Evolutionary conservation across 345 rosid genomes (phyloP).

Genomic region (Camelina hispida): DNA sequence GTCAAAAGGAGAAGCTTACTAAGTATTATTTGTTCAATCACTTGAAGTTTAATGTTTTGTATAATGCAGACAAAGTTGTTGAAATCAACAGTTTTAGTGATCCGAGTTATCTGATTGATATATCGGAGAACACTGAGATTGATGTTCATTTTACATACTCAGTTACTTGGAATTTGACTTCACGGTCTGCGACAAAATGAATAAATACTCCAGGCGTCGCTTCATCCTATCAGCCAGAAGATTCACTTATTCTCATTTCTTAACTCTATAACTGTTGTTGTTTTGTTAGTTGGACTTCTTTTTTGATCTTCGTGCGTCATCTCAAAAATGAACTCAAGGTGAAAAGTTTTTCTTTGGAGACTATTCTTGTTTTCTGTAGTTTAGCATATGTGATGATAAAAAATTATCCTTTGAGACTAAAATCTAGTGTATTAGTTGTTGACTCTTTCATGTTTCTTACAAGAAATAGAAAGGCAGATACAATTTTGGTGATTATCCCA

Average conservation of each 20-base stretch:
- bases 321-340: constrained; percentile 78
- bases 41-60: constrained; percentile 65
- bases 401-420: neutral
- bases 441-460: constrained; percentile 7
- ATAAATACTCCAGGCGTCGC: constrained; percentile 65
- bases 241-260: constrained; percentile 79
- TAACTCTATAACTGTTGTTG: constrained; percentile 57
- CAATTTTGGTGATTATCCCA: constrained; percentile 6
- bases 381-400: constrained; percentile 11
- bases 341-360: constrained; percentile 19
- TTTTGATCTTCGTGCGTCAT: constrained; percentile 58
- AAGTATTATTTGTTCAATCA: constrained; percentile 74
- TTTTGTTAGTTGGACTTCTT: constrained; percentile 67
- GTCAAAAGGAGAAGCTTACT: constrained; percentile 35
- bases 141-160: constrained; percentile 79
- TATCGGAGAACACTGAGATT: constrained; percentile 60
- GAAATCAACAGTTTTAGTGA: constrained; percentile 67
- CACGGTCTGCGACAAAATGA: constrained; percentile 63
- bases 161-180: constrained; percentile 69
- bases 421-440: constrained; percentile 18
- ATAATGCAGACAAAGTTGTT: constrained; percentile 58
- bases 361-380: constrained; percentile 13
- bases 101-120: constrained; percentile 66
- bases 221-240: constrained; percentile 54
- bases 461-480: constrained; percentile 18